A percentile compares a stretch with the other conserved stretches of the same genome.
These are phyloP conservation scores for Porcisia hertigi DNA, from an alignment of 208 protist genomes.

Conservation along the genomic window DNA sequence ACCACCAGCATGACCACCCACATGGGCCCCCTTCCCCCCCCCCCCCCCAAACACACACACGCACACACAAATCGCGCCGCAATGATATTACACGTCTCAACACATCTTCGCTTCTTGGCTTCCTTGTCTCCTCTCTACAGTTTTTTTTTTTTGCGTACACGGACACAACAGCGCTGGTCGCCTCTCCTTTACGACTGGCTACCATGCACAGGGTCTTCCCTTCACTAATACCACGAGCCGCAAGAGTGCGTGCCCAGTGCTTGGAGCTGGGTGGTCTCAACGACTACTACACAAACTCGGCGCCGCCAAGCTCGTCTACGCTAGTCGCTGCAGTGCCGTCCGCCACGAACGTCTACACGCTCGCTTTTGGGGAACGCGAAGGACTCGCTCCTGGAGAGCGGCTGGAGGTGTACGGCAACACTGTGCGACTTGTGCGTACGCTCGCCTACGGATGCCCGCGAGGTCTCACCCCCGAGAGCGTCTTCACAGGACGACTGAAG, in stretches of 20 bases:
- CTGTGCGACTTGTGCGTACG: conserved; percentile 48
- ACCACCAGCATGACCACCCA: too few species aligned
- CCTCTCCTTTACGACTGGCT: background rate
- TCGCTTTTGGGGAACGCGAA: conserved; percentile 67
- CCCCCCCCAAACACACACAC: background rate
- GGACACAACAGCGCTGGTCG: background rate
- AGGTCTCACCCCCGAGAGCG: conserved; percentile 25
- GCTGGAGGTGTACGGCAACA: conserved; percentile 64
- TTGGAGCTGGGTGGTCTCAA: conserved; percentile 39
- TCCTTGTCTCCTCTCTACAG: too few species aligned
- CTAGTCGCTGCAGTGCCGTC: conserved; percentile 44
- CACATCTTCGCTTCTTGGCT: background rate
- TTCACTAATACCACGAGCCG: conserved; percentile 38
- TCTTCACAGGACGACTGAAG: conserved; percentile 24
- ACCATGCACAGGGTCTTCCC: conserved; percentile 32
- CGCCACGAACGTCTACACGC: conserved; percentile 68
- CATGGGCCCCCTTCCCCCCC: too few species aligned
- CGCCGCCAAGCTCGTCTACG: conserved; percentile 33
- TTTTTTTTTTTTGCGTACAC: background rate
- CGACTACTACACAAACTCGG: conserved; percentile 41
- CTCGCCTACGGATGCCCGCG: conserved; percentile 50
- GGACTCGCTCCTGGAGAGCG: conserved; percentile 64
- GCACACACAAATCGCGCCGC: background rate
- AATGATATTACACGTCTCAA: background rate
- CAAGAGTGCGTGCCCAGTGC: conserved; percentile 35